Percentiles rank a stretch among this genome's conserved stretches.
These are phyloP conservation scores for Ascoidea asiatica DNA, from an alignment of 805 yeast species.

Conservation along the genomic window DNA sequence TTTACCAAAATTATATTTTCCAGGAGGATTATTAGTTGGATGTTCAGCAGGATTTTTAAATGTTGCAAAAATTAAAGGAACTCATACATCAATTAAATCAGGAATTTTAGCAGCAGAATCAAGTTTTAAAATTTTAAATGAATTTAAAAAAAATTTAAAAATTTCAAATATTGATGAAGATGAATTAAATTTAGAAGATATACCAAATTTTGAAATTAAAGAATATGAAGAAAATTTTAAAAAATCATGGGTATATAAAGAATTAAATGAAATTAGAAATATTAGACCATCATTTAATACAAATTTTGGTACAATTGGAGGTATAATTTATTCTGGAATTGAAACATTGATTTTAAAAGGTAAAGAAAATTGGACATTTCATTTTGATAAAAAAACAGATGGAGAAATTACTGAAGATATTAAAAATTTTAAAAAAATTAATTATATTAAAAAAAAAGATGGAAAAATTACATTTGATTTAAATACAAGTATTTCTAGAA, in stretches of 20 bases:
- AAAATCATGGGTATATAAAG: conserved; percentile 78
- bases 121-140: conserved; percentile 40
- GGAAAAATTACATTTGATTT: conserved; percentile 86
- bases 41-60: conserved; percentile 95
- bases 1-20: conserved; percentile 81
- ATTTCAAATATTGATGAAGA: conserved; percentile 28
- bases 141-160: conserved; percentile 25
- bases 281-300: conserved; percentile 83
- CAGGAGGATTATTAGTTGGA: conserved; percentile 94
- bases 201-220: conserved; percentile 32
- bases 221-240: conserved; percentile 53
- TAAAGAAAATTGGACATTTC: conserved; percentile 76
- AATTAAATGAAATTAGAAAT: conserved; percentile 74
- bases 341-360: conserved; percentile 74
- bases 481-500: conserved; percentile 86
- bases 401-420: conserved; percentile 63
- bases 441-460: conserved; percentile 94
- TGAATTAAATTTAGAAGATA: conserved; percentile 19
- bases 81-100: conserved; percentile 94
- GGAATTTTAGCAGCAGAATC: conserved; percentile 92
- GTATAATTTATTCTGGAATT: conserved; percentile 73
- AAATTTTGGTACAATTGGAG: conserved; percentile 68
- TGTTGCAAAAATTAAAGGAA: conserved; percentile 94
- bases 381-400: conserved; percentile 50
- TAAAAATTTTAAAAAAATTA: conserved; percentile 49